These are phyloP conservation scores for Fusarium verticillioides DNA, from an alignment of 2,329 filamentous ascomycete species.

Conservation along the genomic window DNA sequence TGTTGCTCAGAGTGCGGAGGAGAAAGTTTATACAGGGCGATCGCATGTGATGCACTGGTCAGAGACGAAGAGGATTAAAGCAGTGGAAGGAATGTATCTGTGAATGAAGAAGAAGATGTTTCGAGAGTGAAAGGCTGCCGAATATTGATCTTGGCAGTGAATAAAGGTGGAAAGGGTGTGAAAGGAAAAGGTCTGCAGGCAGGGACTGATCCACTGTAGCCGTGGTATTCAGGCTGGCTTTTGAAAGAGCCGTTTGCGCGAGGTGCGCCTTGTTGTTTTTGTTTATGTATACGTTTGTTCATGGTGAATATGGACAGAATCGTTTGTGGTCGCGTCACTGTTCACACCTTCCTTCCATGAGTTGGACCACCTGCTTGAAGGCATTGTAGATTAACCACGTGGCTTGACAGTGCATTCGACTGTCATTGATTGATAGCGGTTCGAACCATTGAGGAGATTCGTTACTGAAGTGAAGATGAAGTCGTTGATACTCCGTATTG, in stretches of 20 bases:
- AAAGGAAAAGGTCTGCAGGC: background rate
- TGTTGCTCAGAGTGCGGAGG: background rate
- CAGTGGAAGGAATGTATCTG: background rate
- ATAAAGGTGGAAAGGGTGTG: background rate
- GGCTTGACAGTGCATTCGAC: background rate
- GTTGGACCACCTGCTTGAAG: background rate
- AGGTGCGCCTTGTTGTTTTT: background rate
- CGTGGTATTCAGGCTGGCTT: background rate
- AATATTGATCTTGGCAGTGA: background rate
- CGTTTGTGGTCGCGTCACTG: conserved; percentile 1
- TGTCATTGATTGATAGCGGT: background rate
- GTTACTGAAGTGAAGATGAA: background rate
- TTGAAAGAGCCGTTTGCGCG: background rate
- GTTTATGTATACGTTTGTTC: background rate
- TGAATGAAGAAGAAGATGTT: background rate
- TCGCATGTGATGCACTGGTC: background rate
- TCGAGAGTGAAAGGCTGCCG: background rate
- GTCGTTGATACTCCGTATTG: background rate
- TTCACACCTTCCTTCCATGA: conserved; percentile 2
- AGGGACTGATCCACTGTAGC: background rate
- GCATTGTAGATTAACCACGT: background rate
- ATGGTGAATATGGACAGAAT: background rate
- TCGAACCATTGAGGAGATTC: background rate
- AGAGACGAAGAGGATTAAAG: background rate
- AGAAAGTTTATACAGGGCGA: background rate